Percentiles rank a stretch among this genome's conserved stretches.
Evolutionary conservation across 2,329 filamentous ascomycete species (phyloP).

Genomic region (Aschersonia sp.): DNA sequence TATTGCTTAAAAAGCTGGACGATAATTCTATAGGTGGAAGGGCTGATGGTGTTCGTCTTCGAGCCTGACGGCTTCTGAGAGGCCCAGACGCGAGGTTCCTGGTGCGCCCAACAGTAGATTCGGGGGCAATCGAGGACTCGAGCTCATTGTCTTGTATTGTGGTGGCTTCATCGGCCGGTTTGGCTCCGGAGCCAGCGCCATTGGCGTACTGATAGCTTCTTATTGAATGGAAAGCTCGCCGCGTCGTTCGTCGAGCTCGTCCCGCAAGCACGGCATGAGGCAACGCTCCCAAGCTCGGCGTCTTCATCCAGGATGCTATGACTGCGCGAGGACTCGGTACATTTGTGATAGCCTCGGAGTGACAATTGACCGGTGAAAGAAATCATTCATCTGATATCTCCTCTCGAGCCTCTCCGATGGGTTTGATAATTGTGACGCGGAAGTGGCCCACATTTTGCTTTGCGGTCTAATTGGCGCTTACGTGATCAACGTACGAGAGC

Average conservation of each 20-base stretch:
- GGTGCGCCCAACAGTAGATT: conserved; percentile 12
- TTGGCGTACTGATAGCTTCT: conserved; percentile 6
- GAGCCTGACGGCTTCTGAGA: conserved; percentile 16
- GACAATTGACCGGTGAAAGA: too few relatives aligned
- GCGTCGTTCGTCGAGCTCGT: conserved; percentile 10
- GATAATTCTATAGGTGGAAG: conserved; percentile 42
- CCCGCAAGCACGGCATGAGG: conserved; percentile 10
- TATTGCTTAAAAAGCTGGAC: conserved; percentile 37
- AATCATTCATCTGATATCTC: neutral
- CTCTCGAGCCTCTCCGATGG: neutral
- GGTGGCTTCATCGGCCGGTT: conserved; percentile 12
- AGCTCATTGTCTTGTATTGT: conserved; percentile 13
- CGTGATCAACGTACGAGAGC: too few relatives aligned
- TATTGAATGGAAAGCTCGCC: conserved; percentile 10
- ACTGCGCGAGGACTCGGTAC: neutral
- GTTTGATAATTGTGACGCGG: too few relatives aligned
- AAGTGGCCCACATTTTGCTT: too few relatives aligned
- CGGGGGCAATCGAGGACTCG: conserved; percentile 14
- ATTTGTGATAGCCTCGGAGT: neutral
- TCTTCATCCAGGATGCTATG: neutral
- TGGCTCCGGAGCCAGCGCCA: conserved; percentile 10
- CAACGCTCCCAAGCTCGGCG: conserved; percentile 3
- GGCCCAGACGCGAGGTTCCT: conserved; percentile 11
- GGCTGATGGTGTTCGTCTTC: conserved; percentile 19
- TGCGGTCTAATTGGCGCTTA: too few relatives aligned